A percentile compares a stretch with the other conserved stretches of the same genome.
Evolutionary conservation across 106 monocot genomes (phyloP).

Genomic region (Platanthera zijinensis): DNA sequence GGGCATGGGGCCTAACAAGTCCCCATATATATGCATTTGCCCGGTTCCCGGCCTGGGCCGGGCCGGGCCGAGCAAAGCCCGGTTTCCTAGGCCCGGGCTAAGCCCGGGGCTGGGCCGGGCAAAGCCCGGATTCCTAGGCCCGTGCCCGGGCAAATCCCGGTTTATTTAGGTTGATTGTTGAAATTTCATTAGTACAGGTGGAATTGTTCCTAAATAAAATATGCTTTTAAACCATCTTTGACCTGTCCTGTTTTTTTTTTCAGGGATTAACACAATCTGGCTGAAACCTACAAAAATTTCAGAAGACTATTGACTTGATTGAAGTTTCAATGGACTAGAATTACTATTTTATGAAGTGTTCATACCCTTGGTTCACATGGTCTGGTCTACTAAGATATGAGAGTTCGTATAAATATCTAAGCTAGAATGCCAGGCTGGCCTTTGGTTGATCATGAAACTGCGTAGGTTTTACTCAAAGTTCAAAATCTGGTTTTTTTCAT

Average conservation of each 20-base stretch:
- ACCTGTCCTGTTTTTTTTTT: neutral
- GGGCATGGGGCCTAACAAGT: no score
- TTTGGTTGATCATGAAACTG: slow-evolving; percentile 37
- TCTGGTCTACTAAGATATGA: slow-evolving; percentile 14
- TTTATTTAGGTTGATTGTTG: neutral
- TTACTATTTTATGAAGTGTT: neutral
- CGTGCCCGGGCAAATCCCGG: no score
- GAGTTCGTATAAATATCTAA: slow-evolving; percentile 7
- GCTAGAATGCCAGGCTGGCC: slow-evolving; percentile 52
- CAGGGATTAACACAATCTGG: neutral
- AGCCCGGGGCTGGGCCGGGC: no score
- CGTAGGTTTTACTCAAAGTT: slow-evolving; percentile 15
- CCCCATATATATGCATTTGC: no score
- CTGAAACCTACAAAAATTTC: neutral
- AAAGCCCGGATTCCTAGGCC: no score
- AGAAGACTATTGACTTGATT: neutral
- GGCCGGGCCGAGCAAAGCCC: no score
- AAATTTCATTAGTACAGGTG: neutral
- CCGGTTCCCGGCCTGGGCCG: no score
- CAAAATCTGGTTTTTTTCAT: neutral
- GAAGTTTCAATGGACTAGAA: neutral
- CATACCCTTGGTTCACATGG: neutral
- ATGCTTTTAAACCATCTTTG: neutral
- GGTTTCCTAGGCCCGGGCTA: no score
- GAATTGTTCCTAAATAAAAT: neutral